A percentile compares a stretch with the other conserved stretches of the same genome.
These are phyloP conservation scores for Suillus paluster DNA, from an alignment of 768 basidiomycete species.

Conservation along the genomic window DNA sequence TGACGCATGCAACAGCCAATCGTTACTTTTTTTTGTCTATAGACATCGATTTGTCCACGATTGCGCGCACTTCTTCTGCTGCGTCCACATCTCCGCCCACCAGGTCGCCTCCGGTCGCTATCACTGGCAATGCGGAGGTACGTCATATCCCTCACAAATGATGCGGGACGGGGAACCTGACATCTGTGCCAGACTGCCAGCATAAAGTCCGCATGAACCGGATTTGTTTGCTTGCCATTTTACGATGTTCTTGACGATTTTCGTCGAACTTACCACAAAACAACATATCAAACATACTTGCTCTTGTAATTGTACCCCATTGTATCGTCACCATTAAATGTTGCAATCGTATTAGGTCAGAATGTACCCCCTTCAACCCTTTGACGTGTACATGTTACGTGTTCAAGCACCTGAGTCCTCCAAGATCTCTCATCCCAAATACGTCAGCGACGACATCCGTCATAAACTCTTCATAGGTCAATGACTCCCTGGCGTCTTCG, in stretches of 20 bases:
- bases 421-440: constrained; percentile 2
- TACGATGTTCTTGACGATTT: background rate
- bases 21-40: constrained; percentile 9
- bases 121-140: constrained; percentile 26
- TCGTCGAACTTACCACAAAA: background rate
- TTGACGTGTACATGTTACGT: background rate
- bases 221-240: background rate
- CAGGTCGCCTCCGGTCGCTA: constrained; percentile 5
- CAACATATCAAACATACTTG: background rate
- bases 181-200: constrained; percentile 7
- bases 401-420: background rate
- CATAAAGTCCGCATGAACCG: background rate
- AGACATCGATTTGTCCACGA: constrained; percentile 69
- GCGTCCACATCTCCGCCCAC: constrained; percentile 57
- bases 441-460: constrained; percentile 3
- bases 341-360: background rate
- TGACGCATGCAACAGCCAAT: background rate
- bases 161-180: background rate
- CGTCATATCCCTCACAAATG: constrained; percentile 1
- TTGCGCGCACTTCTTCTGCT: constrained; percentile 83
- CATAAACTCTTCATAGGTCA: constrained; percentile 8
- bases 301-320: constrained; percentile 4
- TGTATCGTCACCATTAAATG: background rate
- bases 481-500: background rate
- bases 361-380: background rate